Percentiles rank a stretch among this genome's conserved stretches.
These are phyloP conservation scores for Babesia gibsoni DNA, from an alignment of 169 alveolate genomes.

Conservation along the genomic window DNA sequence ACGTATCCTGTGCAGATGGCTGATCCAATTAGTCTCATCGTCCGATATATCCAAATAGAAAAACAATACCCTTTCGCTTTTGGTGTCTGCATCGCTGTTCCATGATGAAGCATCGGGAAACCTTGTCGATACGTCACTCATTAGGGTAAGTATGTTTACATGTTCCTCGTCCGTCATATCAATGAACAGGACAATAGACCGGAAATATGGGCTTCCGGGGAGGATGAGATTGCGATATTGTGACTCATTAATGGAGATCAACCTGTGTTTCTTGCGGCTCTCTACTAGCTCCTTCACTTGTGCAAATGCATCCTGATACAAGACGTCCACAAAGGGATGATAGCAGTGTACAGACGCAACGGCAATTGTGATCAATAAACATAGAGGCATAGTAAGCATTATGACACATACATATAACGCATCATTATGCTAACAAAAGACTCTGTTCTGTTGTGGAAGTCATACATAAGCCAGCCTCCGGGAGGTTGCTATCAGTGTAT, in stretches of 20 bases:
- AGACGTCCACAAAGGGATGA: background rate
- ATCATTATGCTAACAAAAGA: too few species aligned
- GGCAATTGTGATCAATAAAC: too few species aligned
- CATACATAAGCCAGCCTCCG: too few species aligned
- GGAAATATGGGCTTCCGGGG: constrained; percentile 11
- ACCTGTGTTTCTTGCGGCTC: too few species aligned
- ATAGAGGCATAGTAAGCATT: too few species aligned
- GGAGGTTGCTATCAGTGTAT: too few species aligned
- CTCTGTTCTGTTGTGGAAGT: too few species aligned
- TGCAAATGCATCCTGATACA: background rate
- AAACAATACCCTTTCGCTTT: background rate
- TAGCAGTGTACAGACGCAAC: too few species aligned
- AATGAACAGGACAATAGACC: background rate
- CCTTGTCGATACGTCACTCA: background rate
- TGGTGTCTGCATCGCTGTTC: background rate
- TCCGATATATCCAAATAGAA: background rate
- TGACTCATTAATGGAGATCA: background rate
- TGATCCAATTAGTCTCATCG: background rate
- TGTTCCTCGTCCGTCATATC: background rate
- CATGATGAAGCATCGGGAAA: background rate
- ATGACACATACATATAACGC: too few species aligned
- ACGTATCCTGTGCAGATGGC: background rate
- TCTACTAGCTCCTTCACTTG: too few species aligned
- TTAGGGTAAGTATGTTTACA: background rate
- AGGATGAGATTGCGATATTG: background rate